These are phyloP conservation scores for Kluyveromyces siamensis DNA, from an alignment of 805 yeast genomes.

Conservation along the genomic window DNA sequence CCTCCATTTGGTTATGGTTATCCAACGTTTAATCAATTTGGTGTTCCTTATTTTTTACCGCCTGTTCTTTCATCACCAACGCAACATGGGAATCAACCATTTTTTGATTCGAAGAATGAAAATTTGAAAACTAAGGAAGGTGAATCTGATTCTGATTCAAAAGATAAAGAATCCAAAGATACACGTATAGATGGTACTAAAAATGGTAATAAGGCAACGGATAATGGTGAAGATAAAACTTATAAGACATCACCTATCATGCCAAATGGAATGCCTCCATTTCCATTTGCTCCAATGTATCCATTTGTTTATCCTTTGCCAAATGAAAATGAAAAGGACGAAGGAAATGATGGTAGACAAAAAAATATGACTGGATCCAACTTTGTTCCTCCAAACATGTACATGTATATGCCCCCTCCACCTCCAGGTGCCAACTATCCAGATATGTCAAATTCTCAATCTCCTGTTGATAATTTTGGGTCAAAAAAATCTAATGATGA, in stretches of 20 bases:
- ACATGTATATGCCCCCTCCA: conserved; percentile 7
- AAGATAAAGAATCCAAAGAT: neutral
- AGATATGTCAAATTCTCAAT: neutral
- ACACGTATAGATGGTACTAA: neutral
- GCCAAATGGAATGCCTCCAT: conserved; percentile 3
- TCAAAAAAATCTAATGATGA: conserved; percentile 3
- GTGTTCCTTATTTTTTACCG: conserved; percentile 1
- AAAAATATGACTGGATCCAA: neutral
- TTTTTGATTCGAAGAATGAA: neutral
- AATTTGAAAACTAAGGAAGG: neutral
- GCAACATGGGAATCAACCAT: neutral
- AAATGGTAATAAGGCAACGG: conserved; percentile 1
- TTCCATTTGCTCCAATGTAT: conserved; percentile 4
- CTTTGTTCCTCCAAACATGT: conserved; percentile 4
- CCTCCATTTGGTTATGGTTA: conserved; percentile 2
- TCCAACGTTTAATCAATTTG: conserved; percentile 1
- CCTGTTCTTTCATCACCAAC: conserved; percentile 1
- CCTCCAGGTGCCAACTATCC: conserved; percentile 4
- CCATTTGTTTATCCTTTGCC: conserved; percentile 1
- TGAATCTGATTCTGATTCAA: neutral
- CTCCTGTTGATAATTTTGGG: conserved; percentile 3
- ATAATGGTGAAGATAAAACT: neutral
- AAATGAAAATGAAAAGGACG: neutral
- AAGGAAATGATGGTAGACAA: neutral
- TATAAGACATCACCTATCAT: conserved; percentile 1